These are phyloP conservation scores for Hyaloscypha bicolor DNA, from an alignment of 495 filamentous ascomycete species.

Conservation along the genomic window DNA sequence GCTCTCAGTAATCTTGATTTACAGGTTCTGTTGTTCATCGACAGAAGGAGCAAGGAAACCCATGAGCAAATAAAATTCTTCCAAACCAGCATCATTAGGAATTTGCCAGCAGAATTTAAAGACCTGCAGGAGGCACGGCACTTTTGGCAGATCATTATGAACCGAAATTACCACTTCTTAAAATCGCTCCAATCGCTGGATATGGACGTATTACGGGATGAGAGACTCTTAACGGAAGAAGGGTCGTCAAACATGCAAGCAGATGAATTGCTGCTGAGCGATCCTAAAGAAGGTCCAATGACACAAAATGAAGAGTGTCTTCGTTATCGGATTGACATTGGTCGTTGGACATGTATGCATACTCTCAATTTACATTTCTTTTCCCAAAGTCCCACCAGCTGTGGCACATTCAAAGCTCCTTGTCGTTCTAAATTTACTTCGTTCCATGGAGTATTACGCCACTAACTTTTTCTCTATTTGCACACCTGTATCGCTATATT, in stretches of 20 bases:
- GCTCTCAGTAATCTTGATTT: slow-evolving; percentile 18
- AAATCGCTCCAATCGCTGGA: slow-evolving; percentile 11
- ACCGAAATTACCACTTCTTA: slow-evolving; percentile 26
- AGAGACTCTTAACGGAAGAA: not conserved
- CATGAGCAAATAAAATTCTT: slow-evolving; percentile 9
- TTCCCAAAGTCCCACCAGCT: not conserved
- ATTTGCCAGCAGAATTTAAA: slow-evolving; percentile 16
- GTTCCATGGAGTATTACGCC: too few species aligned
- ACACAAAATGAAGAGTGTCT: not conserved
- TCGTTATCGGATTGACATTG: slow-evolving; percentile 9
- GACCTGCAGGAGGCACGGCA: slow-evolving; percentile 4
- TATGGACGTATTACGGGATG: slow-evolving; percentile 2
- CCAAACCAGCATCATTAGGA: not conserved
- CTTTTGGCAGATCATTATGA: slow-evolving; percentile 23
- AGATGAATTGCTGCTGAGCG: not conserved
- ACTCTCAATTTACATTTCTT: not conserved
- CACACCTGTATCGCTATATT: not conserved
- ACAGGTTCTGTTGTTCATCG: slow-evolving; percentile 27
- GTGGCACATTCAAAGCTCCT: not conserved
- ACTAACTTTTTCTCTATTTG: not conserved
- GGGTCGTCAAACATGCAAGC: not conserved
- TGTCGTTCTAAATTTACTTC: not conserved
- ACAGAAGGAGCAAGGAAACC: slow-evolving; percentile 3
- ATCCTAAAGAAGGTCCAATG: not conserved
- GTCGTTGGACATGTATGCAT: slow-evolving; percentile 3